These are phyloP conservation scores for Fusarium equiseti DNA, from an alignment of 2,329 filamentous ascomycete species.

Conservation along the genomic window DNA sequence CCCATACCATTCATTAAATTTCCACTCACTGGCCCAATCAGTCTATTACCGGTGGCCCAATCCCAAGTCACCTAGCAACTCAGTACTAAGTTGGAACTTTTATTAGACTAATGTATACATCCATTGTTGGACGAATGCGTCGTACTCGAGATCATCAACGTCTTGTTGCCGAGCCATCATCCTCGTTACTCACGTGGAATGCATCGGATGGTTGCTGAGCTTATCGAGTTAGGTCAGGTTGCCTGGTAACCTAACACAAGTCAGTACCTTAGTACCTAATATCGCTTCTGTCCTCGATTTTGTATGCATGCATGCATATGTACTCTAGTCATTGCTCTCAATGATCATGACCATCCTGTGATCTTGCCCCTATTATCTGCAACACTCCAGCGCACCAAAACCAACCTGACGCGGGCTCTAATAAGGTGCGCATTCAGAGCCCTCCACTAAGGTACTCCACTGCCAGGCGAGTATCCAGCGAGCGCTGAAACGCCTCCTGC, in stretches of 20 bases:
- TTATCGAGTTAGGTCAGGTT: slow-evolving; percentile 2
- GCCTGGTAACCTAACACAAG: not conserved
- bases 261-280: not conserved
- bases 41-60: slow-evolving; percentile 27
- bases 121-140: not conserved
- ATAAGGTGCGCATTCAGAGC: not conserved
- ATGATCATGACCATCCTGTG: slow-evolving; percentile 14
- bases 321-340: not conserved
- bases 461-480: slow-evolving; percentile 23
- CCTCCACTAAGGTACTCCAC: slow-evolving; percentile 21
- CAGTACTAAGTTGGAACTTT: slow-evolving; percentile 4
- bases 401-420: not conserved
- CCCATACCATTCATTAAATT: slow-evolving; percentile 20
- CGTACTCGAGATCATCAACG: not conserved
- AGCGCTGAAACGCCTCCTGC: slow-evolving; percentile 33
- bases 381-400: slow-evolving; percentile 40
- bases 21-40: slow-evolving; percentile 4
- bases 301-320: not conserved
- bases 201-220: slow-evolving; percentile 19
- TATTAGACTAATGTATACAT: slow-evolving; percentile 10
- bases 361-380: slow-evolving; percentile 46
- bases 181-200: slow-evolving; percentile 19
- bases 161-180: slow-evolving; percentile 19
- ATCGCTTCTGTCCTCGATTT: not conserved
- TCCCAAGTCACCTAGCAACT: slow-evolving; percentile 38